A percentile compares a stretch with the other conserved stretches of the same genome.
Evolutionary conservation across 148 eudicot genomes (phyloP).

Genomic region (Chenopodium quinoa): DNA sequence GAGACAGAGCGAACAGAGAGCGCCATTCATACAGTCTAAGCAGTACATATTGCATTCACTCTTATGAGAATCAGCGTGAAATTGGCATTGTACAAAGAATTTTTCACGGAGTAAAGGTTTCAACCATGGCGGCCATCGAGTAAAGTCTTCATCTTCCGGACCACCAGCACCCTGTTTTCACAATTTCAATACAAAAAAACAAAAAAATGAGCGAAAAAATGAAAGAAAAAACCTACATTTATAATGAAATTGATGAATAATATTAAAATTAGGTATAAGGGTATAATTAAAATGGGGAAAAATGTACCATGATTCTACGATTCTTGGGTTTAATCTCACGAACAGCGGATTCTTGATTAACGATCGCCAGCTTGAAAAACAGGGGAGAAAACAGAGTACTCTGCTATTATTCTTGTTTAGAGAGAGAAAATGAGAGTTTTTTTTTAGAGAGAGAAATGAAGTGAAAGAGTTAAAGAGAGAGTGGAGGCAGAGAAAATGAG

Average conservation of each 20-base stretch:
- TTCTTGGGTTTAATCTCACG: constrained; percentile 75
- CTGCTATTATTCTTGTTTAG: background rate
- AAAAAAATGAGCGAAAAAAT: background rate
- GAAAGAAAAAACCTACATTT: background rate
- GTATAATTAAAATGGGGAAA: background rate
- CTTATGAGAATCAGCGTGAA: constrained; percentile 78
- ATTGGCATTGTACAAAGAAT: constrained; percentile 72
- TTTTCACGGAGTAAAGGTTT: constrained; percentile 54
- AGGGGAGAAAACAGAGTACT: constrained; percentile 18
- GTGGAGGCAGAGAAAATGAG: constrained; percentile 30
- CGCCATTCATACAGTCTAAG: constrained; percentile 70
- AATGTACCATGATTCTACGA: constrained; percentile 72
- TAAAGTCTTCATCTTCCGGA: constrained; percentile 68
- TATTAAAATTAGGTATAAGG: background rate
- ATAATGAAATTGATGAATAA: background rate
- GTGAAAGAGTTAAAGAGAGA: constrained; percentile 15
- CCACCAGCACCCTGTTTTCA: constrained; percentile 53
- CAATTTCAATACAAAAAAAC: background rate
- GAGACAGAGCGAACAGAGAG: constrained; percentile 80
- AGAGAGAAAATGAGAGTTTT: constrained; percentile 21
- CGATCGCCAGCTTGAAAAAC: constrained; percentile 75
- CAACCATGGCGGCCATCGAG: constrained; percentile 82
- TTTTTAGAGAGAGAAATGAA: background rate
- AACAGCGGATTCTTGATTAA: constrained; percentile 55
- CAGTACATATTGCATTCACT: constrained; percentile 96